phyloP scores from a whole-genome alignment of 2,329 filamentous ascomycete genomes.

The Trichophyton rubrum region DNA sequence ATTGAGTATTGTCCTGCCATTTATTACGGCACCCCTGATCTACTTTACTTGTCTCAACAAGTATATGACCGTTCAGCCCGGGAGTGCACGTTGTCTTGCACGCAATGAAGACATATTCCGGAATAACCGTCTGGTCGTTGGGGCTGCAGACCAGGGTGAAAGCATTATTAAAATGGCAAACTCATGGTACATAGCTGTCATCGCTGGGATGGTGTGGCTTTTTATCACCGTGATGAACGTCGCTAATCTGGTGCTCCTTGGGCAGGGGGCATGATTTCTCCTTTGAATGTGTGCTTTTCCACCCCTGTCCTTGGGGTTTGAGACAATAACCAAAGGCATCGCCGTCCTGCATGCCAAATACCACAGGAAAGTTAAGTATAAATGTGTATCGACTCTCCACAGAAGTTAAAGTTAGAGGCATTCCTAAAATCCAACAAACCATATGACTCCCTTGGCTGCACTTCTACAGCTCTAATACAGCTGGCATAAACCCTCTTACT shows the following conservation, averaged over 20 bases:
- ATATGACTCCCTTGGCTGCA: not conserved
- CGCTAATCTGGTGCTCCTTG: slow-evolving; percentile 56
- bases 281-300: no score
- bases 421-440: not conserved
- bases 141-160: slow-evolving; percentile 4
- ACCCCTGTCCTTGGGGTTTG: not conserved
- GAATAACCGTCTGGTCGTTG: not conserved
- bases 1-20: slow-evolving; percentile 65
- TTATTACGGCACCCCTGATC: slow-evolving; percentile 69
- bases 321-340: not conserved
- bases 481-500: slow-evolving; percentile 60
- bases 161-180: slow-evolving; percentile 54
- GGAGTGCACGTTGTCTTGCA: slow-evolving; percentile 21
- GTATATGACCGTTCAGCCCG: slow-evolving; percentile 61
- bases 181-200: slow-evolving; percentile 47
- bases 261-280: slow-evolving; percentile 12
- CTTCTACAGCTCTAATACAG: slow-evolving; percentile 7
- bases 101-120: not conserved
- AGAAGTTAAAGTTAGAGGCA: not conserved
- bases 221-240: slow-evolving; percentile 68
- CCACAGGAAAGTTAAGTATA: not conserved
- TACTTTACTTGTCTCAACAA: slow-evolving; percentile 70
- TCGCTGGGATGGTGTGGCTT: slow-evolving; percentile 56
- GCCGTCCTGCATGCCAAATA: not conserved
- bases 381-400: not conserved